Evolutionary conservation across 2,329 filamentous ascomycete species (phyloP).

Genomic region (Cladobotryum protrusum): DNA sequence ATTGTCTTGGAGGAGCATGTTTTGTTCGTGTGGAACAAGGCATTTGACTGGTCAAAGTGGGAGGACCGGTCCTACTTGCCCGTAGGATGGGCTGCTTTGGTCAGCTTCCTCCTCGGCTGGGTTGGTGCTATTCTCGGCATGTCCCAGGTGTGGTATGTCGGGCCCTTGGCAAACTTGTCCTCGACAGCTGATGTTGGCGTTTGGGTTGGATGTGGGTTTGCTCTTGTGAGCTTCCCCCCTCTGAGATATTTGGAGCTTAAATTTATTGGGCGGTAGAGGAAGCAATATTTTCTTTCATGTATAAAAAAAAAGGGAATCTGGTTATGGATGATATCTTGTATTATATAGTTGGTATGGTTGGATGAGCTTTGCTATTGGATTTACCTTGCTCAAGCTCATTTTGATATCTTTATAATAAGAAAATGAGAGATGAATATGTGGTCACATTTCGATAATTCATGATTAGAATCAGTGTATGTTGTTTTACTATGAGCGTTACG

Average conservation of each 20-base stretch:
- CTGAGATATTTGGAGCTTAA: constrained; percentile 24
- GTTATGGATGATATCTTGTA: too few relatives aligned
- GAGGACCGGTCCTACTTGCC: constrained; percentile 40
- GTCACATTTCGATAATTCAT: too few relatives aligned
- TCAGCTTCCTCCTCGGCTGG: constrained; percentile 39
- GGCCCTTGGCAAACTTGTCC: constrained; percentile 51
- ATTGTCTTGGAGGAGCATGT: constrained; percentile 41
- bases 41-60: constrained; percentile 40
- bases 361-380: too few relatives aligned
- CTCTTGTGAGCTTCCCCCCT: constrained; percentile 37
- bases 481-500: too few relatives aligned
- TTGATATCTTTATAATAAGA: too few relatives aligned
- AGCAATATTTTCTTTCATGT: too few relatives aligned
- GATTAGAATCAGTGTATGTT: too few relatives aligned
- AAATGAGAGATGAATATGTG: too few relatives aligned
- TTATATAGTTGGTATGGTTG: too few relatives aligned
- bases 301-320: too few relatives aligned
- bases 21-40: constrained; percentile 34
- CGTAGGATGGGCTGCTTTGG: constrained; percentile 37
- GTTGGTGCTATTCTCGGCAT: constrained; percentile 51
- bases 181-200: constrained; percentile 42
- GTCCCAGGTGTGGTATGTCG: constrained; percentile 53
- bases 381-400: too few relatives aligned
- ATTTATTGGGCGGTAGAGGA: constrained; percentile 17
- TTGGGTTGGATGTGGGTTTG: constrained; percentile 59